Base-by-base conservation (phyloP, 2,329 filamentous ascomycete species). In the Chaetomium strumarium region DNA sequence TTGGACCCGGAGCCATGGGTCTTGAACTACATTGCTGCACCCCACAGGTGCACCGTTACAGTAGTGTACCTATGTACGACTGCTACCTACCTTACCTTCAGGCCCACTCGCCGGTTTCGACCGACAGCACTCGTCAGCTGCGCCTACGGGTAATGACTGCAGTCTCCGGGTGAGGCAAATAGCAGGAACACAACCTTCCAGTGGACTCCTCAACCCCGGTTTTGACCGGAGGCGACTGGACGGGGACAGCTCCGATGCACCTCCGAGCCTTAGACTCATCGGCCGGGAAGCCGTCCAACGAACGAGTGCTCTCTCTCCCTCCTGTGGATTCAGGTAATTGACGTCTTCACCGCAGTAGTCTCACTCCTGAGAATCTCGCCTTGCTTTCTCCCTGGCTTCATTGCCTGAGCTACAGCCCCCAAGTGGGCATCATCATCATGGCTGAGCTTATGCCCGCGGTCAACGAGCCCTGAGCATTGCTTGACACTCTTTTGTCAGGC, bases 401-500 rank as follows among this genome's bases (percentile, higher is more conserved):
- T 52, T 51, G 56, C 46, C 51, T 53, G 40, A 24, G 24, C 24
- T 24, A 24, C 24, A 4, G 24, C 24, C 24, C 31, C 31, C 42
- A 30, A 41, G 37, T 50, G 47, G 49, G 39, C 53, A 51, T 5
- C 13, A 53, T 55, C 53, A 51, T 5, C 13, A 53, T 55, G 49
- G 49, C 49, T 49, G 43, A 55, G 56, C 38, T 40, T 40, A 42
- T 45, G 51, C 42, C n/a, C 41, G 55, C 40, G 41, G 52, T 48
- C 51, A 51, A 40, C 48, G n/a, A 45, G 39, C 38, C 46, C 45
- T 39, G 13, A 40, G 40, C 43, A 45, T 34, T 34, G 14, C 16
- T 24, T 16, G 20, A n/a, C 50, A 47, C 33, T 48, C 50, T 12
- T 34, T 10, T 39, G 50, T 33, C 37, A 47, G 33, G 20, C 24